A percentile compares a stretch with the other conserved stretches of the same genome.
Conservation (phyloP, 768 basidiomycete genomes). For the Lepiota venenata region DNA sequence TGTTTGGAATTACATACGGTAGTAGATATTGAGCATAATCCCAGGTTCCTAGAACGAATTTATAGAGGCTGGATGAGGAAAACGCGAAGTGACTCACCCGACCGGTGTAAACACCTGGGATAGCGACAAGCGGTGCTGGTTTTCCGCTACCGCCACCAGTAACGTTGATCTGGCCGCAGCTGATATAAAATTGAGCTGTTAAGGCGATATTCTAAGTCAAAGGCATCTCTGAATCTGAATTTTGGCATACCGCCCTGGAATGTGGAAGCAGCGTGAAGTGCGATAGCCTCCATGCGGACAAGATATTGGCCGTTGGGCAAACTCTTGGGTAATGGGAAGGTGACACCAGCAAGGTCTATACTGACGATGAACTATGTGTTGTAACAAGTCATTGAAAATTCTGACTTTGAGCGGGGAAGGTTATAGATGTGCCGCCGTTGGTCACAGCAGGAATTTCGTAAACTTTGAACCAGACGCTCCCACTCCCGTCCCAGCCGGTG, state of each 20-base stretch:
- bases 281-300: conserved; percentile 37
- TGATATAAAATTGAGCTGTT: conserved; percentile 28
- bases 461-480: conserved; percentile 44
- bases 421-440: conserved; percentile 34
- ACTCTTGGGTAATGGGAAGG: conserved; percentile 32
- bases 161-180: conserved; percentile 36
- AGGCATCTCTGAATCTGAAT: not conserved
- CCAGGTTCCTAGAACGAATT: conserved; percentile 14
- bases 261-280: conserved; percentile 31
- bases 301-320: conserved; percentile 36
- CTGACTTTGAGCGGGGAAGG: conserved; percentile 33
- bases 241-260: conserved; percentile 29
- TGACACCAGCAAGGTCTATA: conserved; percentile 14
- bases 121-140: conserved; percentile 23
- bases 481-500: conserved; percentile 35
- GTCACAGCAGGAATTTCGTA: conserved; percentile 39
- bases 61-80: not conserved
- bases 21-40: conserved; percentile 20
- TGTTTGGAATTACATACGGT: conserved; percentile 5
- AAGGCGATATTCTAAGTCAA: not conserved
- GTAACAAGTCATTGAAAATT: not conserved
- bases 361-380: not conserved
- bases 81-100: conserved; percentile 13
- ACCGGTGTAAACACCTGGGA: conserved; percentile 27
- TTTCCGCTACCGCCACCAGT: conserved; percentile 25